phyloP scores from a whole-genome alignment of 768 basidiomycete genomes.

The Chalciporus pseudorubinellus region DNA sequence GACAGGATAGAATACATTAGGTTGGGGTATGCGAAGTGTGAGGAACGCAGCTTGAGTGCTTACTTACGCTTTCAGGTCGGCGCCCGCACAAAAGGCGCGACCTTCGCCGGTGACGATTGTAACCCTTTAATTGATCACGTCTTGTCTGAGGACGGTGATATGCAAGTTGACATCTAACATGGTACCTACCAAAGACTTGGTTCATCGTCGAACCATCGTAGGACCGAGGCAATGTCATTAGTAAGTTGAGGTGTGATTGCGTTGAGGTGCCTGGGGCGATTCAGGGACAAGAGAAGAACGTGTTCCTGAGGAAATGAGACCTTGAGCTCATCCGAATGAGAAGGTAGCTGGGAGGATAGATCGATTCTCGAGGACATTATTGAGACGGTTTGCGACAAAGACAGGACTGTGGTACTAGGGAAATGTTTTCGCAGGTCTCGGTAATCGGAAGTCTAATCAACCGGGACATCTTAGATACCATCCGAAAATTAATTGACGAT shows the following conservation, averaged over 20 bases:
- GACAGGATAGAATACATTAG: not conserved
- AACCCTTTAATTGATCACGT: constrained; percentile 48
- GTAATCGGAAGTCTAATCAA: not conserved
- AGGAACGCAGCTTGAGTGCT: not conserved
- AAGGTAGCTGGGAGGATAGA: constrained; percentile 13
- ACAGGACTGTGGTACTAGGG: not conserved
- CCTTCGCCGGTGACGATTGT: constrained; percentile 73
- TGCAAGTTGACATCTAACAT: not conserved
- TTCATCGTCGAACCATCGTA: constrained; percentile 76
- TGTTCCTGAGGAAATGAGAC: constrained; percentile 48
- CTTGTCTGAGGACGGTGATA: not conserved
- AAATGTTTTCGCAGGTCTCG: constrained; percentile 9
- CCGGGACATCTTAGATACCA: not conserved
- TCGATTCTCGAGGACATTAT: constrained; percentile 1
- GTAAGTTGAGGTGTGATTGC: constrained; percentile 66
- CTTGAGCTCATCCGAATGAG: constrained; percentile 37
- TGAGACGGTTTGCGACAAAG: not conserved
- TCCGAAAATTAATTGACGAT: not conserved
- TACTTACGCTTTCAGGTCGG: constrained; percentile 71
- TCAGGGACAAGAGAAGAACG: constrained; percentile 54
- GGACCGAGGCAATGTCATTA: constrained; percentile 46
- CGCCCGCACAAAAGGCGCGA: constrained; percentile 74
- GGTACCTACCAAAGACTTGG: constrained; percentile 64
- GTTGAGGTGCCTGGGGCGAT: constrained; percentile 70
- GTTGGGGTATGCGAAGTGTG: not conserved